Conservation (phyloP, 768 basidiomycete genomes). For the Leccinum sublutescens region DNA sequence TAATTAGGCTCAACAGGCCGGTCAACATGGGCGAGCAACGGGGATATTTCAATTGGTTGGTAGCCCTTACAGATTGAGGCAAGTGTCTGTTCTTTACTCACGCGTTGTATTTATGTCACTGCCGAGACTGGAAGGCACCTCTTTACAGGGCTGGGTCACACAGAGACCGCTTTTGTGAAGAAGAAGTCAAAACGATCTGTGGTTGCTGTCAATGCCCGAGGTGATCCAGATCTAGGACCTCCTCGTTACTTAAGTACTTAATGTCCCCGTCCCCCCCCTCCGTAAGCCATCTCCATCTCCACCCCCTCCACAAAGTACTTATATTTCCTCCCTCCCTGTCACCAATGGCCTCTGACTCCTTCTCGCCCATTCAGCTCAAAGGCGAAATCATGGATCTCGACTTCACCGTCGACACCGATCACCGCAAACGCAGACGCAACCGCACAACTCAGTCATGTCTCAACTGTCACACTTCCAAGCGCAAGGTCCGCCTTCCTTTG, state of each 20-base stretch:
- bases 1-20: slow-evolving; percentile 36
- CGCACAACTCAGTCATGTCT: slow-evolving; percentile 85
- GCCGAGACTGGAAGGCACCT: slow-evolving; percentile 35
- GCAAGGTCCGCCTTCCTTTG: slow-evolving; percentile 58
- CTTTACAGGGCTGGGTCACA: slow-evolving; percentile 34
- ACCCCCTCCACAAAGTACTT: slow-evolving; percentile 43
- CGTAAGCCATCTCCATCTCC: slow-evolving; percentile 46
- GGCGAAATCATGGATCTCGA: slow-evolving; percentile 79
- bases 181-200: slow-evolving; percentile 30
- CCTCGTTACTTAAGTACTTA: slow-evolving; percentile 48
- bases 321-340: slow-evolving; percentile 35
- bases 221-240: slow-evolving; percentile 46
- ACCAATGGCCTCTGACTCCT: slow-evolving; percentile 53
- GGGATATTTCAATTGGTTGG: slow-evolving; percentile 17
- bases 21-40: slow-evolving; percentile 13
- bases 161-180: slow-evolving; percentile 35
- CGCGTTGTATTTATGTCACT: slow-evolving; percentile 36
- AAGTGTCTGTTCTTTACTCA: slow-evolving; percentile 31
- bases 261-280: slow-evolving; percentile 49
- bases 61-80: slow-evolving; percentile 24
- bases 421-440: slow-evolving; percentile 85
- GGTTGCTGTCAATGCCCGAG: slow-evolving; percentile 33
- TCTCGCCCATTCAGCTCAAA: slow-evolving; percentile 60
- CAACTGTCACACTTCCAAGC: slow-evolving; percentile 92
- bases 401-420: slow-evolving; percentile 68